Conservation (phyloP, 106 monocot species). For the Posidonia australis region DNA sequence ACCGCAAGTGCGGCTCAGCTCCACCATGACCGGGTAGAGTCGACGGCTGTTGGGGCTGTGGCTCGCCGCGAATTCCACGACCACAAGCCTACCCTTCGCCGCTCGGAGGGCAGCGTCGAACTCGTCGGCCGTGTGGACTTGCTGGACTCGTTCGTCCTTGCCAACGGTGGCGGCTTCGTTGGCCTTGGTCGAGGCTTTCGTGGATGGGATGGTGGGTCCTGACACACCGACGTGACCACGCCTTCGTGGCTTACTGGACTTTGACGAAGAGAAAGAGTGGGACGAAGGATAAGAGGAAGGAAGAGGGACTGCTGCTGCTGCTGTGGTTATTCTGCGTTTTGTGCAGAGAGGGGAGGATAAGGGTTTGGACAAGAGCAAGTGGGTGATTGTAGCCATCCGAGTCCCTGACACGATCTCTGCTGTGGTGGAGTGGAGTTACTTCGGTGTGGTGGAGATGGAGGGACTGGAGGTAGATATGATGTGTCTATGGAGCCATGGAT, state of each 20-base stretch:
- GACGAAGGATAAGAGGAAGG: not conserved
- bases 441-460: too few species aligned
- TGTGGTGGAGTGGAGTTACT: too few species aligned
- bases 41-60: slow-evolving; percentile 33
- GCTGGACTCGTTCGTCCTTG: slow-evolving; percentile 38
- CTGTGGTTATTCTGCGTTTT: not conserved
- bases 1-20: slow-evolving; percentile 70
- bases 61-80: slow-evolving; percentile 74
- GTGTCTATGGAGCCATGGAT: too few species aligned
- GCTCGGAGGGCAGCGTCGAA: slow-evolving; percentile 56
- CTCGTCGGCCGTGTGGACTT: slow-evolving; percentile 60
- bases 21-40: slow-evolving; percentile 75
- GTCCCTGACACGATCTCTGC: too few species aligned
- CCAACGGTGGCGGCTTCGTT: not conserved
- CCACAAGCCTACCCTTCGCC: slow-evolving; percentile 73
- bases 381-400: not conserved
- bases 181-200: not conserved
- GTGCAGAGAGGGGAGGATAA: not conserved
- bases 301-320: not conserved
- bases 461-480: too few species aligned
- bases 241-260: not conserved
- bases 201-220: not conserved
- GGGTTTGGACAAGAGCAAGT: not conserved
- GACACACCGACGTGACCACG: not conserved
- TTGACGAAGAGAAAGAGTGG: not conserved